These are phyloP conservation scores for Meyerozyma athensensis DNA, from an alignment of 1,139 yeast genomes.

Conservation along the genomic window DNA sequence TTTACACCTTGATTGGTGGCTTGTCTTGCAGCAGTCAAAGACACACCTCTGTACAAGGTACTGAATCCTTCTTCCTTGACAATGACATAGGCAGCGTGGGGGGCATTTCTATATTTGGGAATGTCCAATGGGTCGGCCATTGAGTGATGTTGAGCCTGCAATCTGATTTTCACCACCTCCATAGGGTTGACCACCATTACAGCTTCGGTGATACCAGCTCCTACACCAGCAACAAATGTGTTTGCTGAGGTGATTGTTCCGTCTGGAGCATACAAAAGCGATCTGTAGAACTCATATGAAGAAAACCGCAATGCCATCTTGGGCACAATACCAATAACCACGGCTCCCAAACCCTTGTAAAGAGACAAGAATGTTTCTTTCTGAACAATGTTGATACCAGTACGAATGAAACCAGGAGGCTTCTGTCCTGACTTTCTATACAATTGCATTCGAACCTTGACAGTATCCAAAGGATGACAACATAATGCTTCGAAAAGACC, in stretches of 20 bases:
- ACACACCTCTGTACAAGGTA: slow-evolving; percentile 90
- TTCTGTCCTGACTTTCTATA: slow-evolving; percentile 59
- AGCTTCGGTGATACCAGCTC: slow-evolving; percentile 97
- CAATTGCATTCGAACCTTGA: slow-evolving; percentile 95
- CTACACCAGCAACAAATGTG: slow-evolving; percentile 89
- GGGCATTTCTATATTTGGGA: slow-evolving; percentile 90
- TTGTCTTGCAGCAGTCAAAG: slow-evolving; percentile 95
- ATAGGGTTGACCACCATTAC: slow-evolving; percentile 92
- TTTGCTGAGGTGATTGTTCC: slow-evolving; percentile 67
- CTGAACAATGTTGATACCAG: slow-evolving; percentile 74
- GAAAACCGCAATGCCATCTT: slow-evolving; percentile 97
- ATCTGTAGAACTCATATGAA: slow-evolving; percentile 85
- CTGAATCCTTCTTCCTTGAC: slow-evolving; percentile 87
- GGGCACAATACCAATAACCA: slow-evolving; percentile 94
- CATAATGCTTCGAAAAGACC: slow-evolving; percentile 94
- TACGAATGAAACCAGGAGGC: slow-evolving; percentile 79
- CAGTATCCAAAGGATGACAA: slow-evolving; percentile 94
- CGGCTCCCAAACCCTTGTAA: slow-evolving; percentile 96
- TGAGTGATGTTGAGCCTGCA: slow-evolving; percentile 93
- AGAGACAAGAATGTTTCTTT: slow-evolving; percentile 83
- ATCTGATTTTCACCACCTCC: slow-evolving; percentile 93
- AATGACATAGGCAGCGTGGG: slow-evolving; percentile 83
- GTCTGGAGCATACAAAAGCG: slow-evolving; percentile 57
- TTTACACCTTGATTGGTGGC: slow-evolving; percentile 98
- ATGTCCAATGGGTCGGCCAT: slow-evolving; percentile 75